A percentile compares a stretch with the other conserved stretches of the same genome.
These are phyloP conservation scores for Pontederia paniculata DNA, from an alignment of 176 grass and related monocot species.

Conservation along the genomic window DNA sequence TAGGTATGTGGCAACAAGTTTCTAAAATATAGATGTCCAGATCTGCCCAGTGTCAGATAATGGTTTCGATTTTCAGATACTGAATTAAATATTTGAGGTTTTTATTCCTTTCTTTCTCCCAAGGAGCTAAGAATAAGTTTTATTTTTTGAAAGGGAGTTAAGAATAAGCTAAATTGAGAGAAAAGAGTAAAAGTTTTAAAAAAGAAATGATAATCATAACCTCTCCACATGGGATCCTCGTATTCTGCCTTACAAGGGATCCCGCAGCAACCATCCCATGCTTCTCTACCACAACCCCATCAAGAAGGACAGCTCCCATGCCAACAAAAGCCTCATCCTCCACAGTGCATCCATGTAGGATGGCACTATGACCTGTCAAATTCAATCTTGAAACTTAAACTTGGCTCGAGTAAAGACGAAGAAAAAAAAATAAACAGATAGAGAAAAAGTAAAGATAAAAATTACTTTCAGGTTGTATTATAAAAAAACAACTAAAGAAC, in stretches of 20 bases:
- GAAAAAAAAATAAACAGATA: too few relatives aligned
- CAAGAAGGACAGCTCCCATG: conserved; percentile 76
- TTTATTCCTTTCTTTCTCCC: too few relatives aligned
- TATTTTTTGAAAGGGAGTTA: background rate
- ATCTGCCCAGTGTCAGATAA: too few relatives aligned
- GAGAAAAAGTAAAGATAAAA: too few relatives aligned
- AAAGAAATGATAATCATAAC: conserved; percentile 26
- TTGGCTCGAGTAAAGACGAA: too few relatives aligned
- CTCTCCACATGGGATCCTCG: conserved; percentile 81
- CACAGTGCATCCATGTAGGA: conserved; percentile 75
- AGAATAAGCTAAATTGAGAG: too few relatives aligned
- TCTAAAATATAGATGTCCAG: too few relatives aligned
- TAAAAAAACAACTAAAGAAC: too few relatives aligned
- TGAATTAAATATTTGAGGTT: too few relatives aligned
- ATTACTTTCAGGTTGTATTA: too few relatives aligned
- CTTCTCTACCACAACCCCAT: conserved; percentile 80
- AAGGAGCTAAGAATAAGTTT: background rate
- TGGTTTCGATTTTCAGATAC: too few relatives aligned
- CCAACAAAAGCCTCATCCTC: conserved; percentile 88
- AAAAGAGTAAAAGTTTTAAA: background rate
- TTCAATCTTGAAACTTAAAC: background rate
- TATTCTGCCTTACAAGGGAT: conserved; percentile 81
- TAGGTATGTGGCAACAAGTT: too few relatives aligned
- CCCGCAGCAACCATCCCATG: conserved; percentile 76
- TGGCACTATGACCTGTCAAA: conserved; percentile 58